A percentile compares a stretch with the other conserved stretches of the same genome.
These are phyloP conservation scores for Seiridium unicorne DNA, from an alignment of 2,329 filamentous ascomycete genomes.

Conservation along the genomic window DNA sequence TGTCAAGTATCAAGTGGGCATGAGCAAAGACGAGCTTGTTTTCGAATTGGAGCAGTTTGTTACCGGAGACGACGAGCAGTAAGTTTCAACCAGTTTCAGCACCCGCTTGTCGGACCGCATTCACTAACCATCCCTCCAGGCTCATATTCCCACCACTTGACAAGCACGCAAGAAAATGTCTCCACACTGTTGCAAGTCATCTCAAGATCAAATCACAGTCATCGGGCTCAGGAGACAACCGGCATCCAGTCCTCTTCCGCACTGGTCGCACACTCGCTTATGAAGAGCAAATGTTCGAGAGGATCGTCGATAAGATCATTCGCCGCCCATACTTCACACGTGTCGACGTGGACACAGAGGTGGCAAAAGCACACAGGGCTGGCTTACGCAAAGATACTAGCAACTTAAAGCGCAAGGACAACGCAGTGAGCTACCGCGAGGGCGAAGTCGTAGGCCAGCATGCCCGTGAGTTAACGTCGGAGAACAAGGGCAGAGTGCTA, in stretches of 20 bases:
- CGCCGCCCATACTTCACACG: slow-evolving; percentile 55
- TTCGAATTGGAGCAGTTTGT: slow-evolving; percentile 74
- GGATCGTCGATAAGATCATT: slow-evolving; percentile 40
- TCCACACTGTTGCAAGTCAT: slow-evolving; percentile 75
- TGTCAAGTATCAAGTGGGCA: slow-evolving; percentile 70
- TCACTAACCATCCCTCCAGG: slow-evolving; percentile 36
- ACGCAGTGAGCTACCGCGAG: slow-evolving; percentile 63
- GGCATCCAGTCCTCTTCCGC: slow-evolving; percentile 77
- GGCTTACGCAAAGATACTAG: slow-evolving; percentile 10
- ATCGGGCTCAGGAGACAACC: slow-evolving; percentile 66
- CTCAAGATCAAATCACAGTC: slow-evolving; percentile 85
- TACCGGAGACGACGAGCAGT: slow-evolving; percentile 61
- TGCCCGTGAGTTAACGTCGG: slow-evolving; percentile 78
- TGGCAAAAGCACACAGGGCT: slow-evolving; percentile 26
- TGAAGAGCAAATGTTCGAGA: slow-evolving; percentile 53
- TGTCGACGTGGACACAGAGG: slow-evolving; percentile 37
- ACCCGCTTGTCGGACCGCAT: background rate
- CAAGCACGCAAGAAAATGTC: slow-evolving; percentile 69
- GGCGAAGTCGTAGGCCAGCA: slow-evolving; percentile 85
- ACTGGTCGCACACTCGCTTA: slow-evolving; percentile 65
- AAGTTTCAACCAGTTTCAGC: slow-evolving; percentile 25
- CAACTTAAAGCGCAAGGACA: slow-evolving; percentile 19
- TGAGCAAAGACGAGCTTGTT: slow-evolving; percentile 68
- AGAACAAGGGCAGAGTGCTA: slow-evolving; percentile 83
- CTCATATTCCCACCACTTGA: slow-evolving; percentile 82